Percentiles rank a stretch among this genome's conserved stretches.
Evolutionary conservation across 2,329 filamentous ascomycete species (phyloP).

Genomic region (Fusarium temperatum): DNA sequence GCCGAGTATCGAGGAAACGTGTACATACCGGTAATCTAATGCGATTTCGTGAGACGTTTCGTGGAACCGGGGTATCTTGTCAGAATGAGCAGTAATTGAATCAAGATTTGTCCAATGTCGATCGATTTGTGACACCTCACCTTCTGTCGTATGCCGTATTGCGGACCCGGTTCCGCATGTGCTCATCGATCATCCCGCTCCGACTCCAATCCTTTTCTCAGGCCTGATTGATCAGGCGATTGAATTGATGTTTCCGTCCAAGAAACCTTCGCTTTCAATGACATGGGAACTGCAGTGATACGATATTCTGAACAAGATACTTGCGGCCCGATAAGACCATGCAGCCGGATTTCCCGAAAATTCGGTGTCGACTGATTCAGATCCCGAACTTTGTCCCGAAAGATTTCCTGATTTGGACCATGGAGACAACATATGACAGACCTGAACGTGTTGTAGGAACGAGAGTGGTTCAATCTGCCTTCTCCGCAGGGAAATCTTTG

Average conservation of each 20-base stretch:
- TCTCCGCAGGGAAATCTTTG: too few species aligned
- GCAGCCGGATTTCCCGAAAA: not conserved
- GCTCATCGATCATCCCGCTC: not conserved
- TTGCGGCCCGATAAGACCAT: not conserved
- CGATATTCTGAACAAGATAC: not conserved
- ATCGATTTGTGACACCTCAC: not conserved
- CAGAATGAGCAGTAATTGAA: not conserved
- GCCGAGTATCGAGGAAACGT: not conserved
- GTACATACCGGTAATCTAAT: not conserved
- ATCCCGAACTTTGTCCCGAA: not conserved
- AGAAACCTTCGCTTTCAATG: not conserved
- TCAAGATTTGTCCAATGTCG: not conserved
- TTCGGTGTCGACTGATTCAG: not conserved
- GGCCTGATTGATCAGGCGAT: not conserved
- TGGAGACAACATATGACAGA: not conserved
- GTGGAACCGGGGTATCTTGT: not conserved
- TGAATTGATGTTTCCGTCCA: not conserved
- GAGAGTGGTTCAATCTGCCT: rapidly evolving
- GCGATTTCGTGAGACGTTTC: not conserved
- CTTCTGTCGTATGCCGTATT: not conserved
- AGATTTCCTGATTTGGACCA: rapidly evolving
- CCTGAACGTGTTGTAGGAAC: rapidly evolving
- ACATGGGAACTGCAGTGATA: not conserved
- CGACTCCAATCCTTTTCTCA: not conserved
- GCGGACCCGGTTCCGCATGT: not conserved